phyloP scores from a whole-genome alignment of 1,284 basidiomycete species.

The Coniophora puteana region DNA sequence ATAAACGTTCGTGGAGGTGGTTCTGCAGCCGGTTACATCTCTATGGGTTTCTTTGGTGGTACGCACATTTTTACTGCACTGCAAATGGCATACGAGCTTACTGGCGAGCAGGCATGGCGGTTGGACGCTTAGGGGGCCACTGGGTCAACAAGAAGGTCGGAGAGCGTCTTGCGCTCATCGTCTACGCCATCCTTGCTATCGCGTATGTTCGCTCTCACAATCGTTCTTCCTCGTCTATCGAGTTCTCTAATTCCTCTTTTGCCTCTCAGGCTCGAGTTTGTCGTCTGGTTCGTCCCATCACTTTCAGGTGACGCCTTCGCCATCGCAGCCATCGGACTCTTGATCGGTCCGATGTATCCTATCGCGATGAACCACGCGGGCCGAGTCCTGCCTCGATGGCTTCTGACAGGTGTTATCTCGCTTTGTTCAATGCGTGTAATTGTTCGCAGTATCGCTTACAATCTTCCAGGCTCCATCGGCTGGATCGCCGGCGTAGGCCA shows the following conservation, averaged over 20 bases:
- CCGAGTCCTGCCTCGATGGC: constrained; percentile 43
- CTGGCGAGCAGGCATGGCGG: constrained; percentile 20
- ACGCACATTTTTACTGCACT: background rate
- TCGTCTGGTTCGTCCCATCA: constrained; percentile 57
- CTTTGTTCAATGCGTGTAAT: background rate
- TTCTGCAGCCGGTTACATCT: constrained; percentile 45
- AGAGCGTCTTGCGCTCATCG: constrained; percentile 26
- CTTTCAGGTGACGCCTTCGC: constrained; percentile 49
- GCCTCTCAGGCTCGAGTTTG: constrained; percentile 44
- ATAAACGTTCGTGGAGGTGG: constrained; percentile 43
- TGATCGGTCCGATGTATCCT: constrained; percentile 53
- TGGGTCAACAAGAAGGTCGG: constrained; percentile 29
- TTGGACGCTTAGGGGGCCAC: constrained; percentile 22
- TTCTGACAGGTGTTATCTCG: constrained; percentile 47
- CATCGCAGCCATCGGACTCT: constrained; percentile 50
- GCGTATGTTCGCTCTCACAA: constrained; percentile 22
- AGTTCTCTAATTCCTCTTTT: background rate
- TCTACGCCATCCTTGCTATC: constrained; percentile 32
- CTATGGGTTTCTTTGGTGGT: constrained; percentile 51
- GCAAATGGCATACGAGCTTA: background rate
- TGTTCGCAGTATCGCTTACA: background rate
- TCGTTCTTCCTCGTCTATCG: background rate
- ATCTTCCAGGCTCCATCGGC: constrained; percentile 36
- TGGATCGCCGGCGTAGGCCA: constrained; percentile 54
- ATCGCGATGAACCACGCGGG: constrained; percentile 48